Evolutionary conservation across 2,329 filamentous ascomycete species (phyloP).

Genomic region (Calonectria crousiana): DNA sequence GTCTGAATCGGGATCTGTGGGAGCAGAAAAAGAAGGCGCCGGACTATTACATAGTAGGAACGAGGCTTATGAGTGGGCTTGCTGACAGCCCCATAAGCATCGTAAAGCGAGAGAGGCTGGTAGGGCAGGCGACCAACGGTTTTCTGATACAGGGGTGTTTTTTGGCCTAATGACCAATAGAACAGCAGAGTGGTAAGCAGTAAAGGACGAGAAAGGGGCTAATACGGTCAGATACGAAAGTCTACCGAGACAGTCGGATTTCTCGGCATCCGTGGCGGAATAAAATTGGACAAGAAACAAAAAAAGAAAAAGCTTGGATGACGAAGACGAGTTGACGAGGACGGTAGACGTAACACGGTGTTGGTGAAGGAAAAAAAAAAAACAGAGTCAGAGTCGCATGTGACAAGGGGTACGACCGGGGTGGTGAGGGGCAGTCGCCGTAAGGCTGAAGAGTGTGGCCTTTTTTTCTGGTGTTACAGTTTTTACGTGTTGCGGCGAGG

Average conservation of each 20-base stretch:
- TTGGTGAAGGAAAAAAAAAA: not conserved
- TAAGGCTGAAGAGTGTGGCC: constrained; percentile 46
- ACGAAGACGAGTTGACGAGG: not conserved
- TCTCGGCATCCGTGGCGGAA: not conserved
- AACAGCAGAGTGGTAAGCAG: not conserved
- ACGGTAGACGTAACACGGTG: not conserved
- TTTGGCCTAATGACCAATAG: not conserved
- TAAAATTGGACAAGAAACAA: not conserved
- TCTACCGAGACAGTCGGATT: not conserved
- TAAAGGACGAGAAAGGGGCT: not conserved
- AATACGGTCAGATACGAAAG: not conserved
- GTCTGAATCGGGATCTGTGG: constrained; percentile 6
- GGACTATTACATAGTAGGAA: not conserved
- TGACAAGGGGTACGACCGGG: constrained; percentile 34
- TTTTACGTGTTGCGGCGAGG: not conserved
- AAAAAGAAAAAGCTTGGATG: not conserved
- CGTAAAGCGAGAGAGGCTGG: constrained; percentile 2
- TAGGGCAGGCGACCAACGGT: not conserved
- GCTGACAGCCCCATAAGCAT: constrained; percentile 21
- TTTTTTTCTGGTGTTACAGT: constrained; percentile 16
- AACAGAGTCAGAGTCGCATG: constrained; percentile 23
- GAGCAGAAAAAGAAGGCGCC: not conserved
- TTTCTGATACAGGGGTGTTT: constrained; percentile 13
- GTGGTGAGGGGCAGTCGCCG: constrained; percentile 37
- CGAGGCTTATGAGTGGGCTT: constrained; percentile 22